These are phyloP conservation scores for Eragrostis curvula DNA, from an alignment of 176 grass and related monocot genomes.

Conservation along the genomic window DNA sequence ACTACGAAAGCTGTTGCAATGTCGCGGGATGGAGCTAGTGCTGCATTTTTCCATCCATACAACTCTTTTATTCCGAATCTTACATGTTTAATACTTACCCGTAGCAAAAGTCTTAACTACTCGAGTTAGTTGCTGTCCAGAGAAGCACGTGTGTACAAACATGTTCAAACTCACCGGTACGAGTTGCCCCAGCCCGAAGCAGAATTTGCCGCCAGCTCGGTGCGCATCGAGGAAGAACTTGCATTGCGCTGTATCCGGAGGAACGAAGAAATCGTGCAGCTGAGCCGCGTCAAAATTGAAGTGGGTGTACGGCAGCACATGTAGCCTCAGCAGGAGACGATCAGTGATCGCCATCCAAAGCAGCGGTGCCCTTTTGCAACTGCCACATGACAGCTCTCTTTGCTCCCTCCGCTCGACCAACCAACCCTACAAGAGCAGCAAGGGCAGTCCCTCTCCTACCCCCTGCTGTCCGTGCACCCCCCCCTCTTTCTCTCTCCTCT, in stretches of 20 bases:
- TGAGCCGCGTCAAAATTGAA: background rate
- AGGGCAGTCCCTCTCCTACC: background rate
- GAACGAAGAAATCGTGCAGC: background rate
- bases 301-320: conserved; percentile 23
- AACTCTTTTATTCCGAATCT: too few relatives aligned
- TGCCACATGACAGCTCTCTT: conserved; percentile 48
- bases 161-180: background rate
- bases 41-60: too few relatives aligned
- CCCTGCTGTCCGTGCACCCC: conserved; percentile 30
- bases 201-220: background rate
- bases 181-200: background rate
- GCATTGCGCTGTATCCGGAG: background rate
- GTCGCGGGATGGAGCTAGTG: too few relatives aligned
- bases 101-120: background rate
- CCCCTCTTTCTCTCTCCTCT: background rate
- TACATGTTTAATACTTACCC: too few relatives aligned
- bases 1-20: too few relatives aligned
- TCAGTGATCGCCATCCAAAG: conserved; percentile 6
- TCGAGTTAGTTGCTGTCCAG: background rate
- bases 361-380: conserved; percentile 42
- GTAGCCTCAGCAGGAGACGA: background rate
- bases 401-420: background rate
- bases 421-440: conserved; percentile 14
- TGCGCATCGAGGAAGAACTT: background rate
- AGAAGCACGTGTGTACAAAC: too few relatives aligned